These are phyloP conservation scores for Penicillium fuscoglaucum DNA, from an alignment of 2,329 filamentous ascomycete species.

Conservation along the genomic window DNA sequence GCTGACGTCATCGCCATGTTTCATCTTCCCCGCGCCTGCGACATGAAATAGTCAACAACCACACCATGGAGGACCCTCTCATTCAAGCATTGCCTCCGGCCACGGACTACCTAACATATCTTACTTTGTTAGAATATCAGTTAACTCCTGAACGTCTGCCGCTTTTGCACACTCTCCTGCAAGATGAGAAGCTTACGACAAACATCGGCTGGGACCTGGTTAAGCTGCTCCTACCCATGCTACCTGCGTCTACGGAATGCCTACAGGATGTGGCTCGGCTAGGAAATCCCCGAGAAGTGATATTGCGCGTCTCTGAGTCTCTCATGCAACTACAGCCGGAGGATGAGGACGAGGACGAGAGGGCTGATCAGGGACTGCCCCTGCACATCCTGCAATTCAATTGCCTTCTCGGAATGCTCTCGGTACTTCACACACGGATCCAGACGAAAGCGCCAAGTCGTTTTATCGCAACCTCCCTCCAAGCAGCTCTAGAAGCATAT, in stretches of 20 bases:
- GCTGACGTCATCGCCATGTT: conserved; percentile 17
- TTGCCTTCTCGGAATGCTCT: conserved; percentile 49
- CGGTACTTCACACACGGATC: conserved; percentile 60
- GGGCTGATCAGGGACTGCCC: conserved; percentile 32
- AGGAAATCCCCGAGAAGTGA: conserved; percentile 65
- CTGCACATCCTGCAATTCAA: conserved; percentile 24
- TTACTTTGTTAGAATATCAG: conserved; percentile 66
- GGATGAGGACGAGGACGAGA: conserved; percentile 36
- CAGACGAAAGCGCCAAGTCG: conserved; percentile 65
- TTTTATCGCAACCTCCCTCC: conserved; percentile 64
- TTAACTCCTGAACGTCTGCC: conserved; percentile 59
- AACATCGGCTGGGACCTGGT: conserved; percentile 69
- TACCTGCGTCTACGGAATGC: conserved; percentile 60
- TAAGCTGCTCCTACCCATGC: conserved; percentile 59
- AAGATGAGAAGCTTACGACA: conserved; percentile 60
- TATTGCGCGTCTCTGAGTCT: conserved; percentile 63
- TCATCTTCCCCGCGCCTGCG: conserved; percentile 8
- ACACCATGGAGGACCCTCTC: conserved; percentile 49
- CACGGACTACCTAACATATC: conserved; percentile 66
- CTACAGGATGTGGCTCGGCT: conserved; percentile 61
- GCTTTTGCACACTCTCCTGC: conserved; percentile 58
- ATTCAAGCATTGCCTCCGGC: conserved; percentile 60
- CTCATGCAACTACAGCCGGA: conserved; percentile 57
- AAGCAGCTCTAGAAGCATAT: conserved; percentile 61
- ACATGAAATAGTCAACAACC: conserved; percentile 18